phyloP scores from a whole-genome alignment of 1,284 basidiomycete species.

The Grifola frondosa region DNA sequence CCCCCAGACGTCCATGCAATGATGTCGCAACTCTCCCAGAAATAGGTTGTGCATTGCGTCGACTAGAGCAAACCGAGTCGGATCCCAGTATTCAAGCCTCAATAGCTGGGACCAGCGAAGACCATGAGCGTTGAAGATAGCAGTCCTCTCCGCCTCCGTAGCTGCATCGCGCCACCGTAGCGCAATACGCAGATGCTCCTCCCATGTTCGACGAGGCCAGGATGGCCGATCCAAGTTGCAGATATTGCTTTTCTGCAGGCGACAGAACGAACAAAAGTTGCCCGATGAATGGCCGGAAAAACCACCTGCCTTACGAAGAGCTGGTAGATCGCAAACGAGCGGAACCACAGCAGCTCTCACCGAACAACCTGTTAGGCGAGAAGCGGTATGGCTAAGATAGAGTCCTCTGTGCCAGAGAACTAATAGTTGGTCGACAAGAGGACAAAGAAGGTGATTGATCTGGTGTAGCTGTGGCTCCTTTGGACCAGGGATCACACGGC shows the following conservation, averaged over 20 bases:
- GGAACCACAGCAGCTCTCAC: too few relatives aligned
- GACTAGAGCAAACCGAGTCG: slow-evolving; percentile 11
- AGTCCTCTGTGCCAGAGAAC: slow-evolving; percentile 14
- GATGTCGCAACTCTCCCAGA: background rate
- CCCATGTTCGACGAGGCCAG: slow-evolving; percentile 2
- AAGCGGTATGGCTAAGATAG: slow-evolving; percentile 4
- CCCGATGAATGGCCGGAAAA: slow-evolving; percentile 6
- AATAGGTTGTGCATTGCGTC: slow-evolving; percentile 1
- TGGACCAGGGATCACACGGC: background rate
- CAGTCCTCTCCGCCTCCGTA: slow-evolving; percentile 16
- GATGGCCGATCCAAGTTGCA: slow-evolving; percentile 6
- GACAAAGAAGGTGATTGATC: slow-evolving; percentile 17
- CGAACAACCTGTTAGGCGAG: too few relatives aligned
- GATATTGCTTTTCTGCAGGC: background rate
- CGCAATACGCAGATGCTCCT: slow-evolving; percentile 16
- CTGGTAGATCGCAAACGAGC: slow-evolving; percentile 5
- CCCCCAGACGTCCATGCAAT: background rate
- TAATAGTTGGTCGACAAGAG: slow-evolving; percentile 16
- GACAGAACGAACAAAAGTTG: slow-evolving; percentile 16
- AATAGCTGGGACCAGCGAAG: slow-evolving; percentile 37
- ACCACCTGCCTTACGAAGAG: slow-evolving; percentile 12
- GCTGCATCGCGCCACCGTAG: slow-evolving; percentile 27
- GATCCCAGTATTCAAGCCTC: slow-evolving; percentile 24
- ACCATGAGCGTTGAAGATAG: slow-evolving; percentile 26
- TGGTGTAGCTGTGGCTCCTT: slow-evolving; percentile 15